Percentiles rank a stretch among this genome's conserved stretches.
phyloP scores from a whole-genome alignment of 805 yeast species.

The Clavispora phyllophila region DNA sequence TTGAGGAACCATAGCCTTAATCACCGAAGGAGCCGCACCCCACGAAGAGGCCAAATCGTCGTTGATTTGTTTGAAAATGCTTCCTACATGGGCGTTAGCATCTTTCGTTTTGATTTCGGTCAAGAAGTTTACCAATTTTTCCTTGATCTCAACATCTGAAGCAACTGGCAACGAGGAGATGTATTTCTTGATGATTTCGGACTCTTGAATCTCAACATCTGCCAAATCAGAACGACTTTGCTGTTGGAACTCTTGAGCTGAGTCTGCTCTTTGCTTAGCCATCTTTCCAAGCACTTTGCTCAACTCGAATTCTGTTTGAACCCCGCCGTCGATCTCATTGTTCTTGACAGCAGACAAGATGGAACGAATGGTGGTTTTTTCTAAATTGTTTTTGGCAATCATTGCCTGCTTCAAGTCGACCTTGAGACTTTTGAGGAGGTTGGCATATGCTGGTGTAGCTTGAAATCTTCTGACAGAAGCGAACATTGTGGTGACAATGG shows the following conservation, averaged over 20 bases:
- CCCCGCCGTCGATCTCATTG: constrained; percentile 23
- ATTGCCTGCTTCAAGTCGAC: constrained; percentile 22
- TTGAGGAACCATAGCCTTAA: constrained; percentile 16
- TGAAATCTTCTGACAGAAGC: constrained; percentile 23
- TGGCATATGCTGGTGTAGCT: constrained; percentile 30
- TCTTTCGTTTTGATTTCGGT: constrained; percentile 2
- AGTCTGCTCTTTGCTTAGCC: constrained; percentile 45
- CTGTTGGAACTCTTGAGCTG: constrained; percentile 42
- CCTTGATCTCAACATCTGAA: constrained; percentile 35
- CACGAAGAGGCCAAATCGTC: constrained; percentile 16
- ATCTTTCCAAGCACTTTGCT: constrained; percentile 27
- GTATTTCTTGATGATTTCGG: constrained; percentile 37
- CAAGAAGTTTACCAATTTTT: constrained; percentile 24
- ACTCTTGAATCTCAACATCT: constrained; percentile 46
- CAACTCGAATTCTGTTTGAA: constrained; percentile 18
- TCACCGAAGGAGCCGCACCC: constrained; percentile 16
- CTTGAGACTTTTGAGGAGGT: constrained; percentile 16
- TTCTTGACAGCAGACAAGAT: constrained; percentile 41
- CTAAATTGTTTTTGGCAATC: constrained; percentile 17
- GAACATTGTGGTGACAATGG: constrained; percentile 7
- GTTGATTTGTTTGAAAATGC: constrained; percentile 9
- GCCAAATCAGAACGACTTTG: constrained; percentile 50
- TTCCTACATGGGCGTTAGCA: constrained; percentile 4
- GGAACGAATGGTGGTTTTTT: constrained; percentile 41
- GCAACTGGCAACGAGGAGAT: constrained; percentile 43